Base-by-base conservation (phyloP, 371 early-diverging fungal genomes). In the Lichtheimia corymbifera region DNA sequence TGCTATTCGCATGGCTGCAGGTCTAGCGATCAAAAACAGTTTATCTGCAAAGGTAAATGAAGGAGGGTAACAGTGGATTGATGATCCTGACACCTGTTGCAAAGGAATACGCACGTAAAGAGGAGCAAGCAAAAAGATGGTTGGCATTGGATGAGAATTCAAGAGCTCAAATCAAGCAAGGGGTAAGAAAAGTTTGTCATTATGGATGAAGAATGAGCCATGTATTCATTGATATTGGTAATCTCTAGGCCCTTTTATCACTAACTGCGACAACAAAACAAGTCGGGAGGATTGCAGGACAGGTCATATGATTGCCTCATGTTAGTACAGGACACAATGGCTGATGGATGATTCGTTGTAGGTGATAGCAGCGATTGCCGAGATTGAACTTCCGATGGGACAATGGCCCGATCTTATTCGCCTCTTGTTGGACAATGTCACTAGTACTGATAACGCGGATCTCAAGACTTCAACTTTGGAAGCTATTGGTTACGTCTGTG, bases 401-500 rank as follows among this genome's bases (percentile, higher is more conserved):
- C 82, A 87, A 65, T 97, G 98, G 97, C 81, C 79, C 28, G 94
- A 96, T 52, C 74, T 96, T 55, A 94, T 98, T 68, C 75, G 70
- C 25, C 72, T 76, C 35, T 81, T 97, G 73, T 77, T 96, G 40
- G 82, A 86, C 20, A 93, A 91, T 62, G 83, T 95, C 17, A 72
- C 76, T 35, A 69, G 65, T 24, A 74, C 82, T 14, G 72, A 87
- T 53, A 83, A 83, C 61, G 74, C 86, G 55, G 82, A 79, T 68
- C 71, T 87, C 52, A 90, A 91, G 68, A 85, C 88, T 65, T 76
- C 89, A 53, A 87, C 93, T 9, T 83, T 97, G 56, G 88, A 91
- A 65, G 82, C 96, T 17, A 87, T 97, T 66, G 97, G 97, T 63
- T 95, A 83, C 66, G 87, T 95, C 53, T 96, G 96, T 73, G 96